Base-by-base conservation (phyloP, 805 yeast species). In the Ascoidea asiatica region DNA sequence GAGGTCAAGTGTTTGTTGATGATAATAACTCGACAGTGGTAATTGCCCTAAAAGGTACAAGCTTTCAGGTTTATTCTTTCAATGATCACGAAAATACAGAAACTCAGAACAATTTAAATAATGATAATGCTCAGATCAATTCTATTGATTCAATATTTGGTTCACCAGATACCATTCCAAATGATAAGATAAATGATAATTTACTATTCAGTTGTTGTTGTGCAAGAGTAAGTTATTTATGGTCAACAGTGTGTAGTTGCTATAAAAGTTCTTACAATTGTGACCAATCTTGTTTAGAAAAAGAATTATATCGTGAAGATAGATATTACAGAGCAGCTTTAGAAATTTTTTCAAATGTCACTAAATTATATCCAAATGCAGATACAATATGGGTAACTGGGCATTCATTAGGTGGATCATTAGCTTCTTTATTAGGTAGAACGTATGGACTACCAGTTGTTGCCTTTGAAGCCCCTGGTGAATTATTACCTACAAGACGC, bases 181-280 rank as follows among this genome's bases (percentile, higher is more conserved):
- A 75, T 47, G 97, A 90, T 58, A 86, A 84, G 59, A 60, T 70
- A 23, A 90, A 89, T 58, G 97, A 90, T 59, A 90, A 90, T 55
- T 56, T 90, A 46, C 62, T 90, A 29, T 90, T 90, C 58, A 83
- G 94, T 11, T 90, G 97, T 60, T 90, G 97, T 59, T 90, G 97
- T 63, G 97, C 95, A 0, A 72, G 96, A 37, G 81, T 89, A 1
- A 75, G 90, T 37, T 87, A 86, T 50, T 62, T 85, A 62, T 90
- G 97, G 97, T 75, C 81, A 6, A 82, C 96, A 0, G 97, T 88
- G 1, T 90, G 97, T 63, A 96, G 87, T 59, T 90, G 97, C 58
- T 89, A 81, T 56, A 75, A 77, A 48, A 76, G 75, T 44, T 73
- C 92, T 0, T 85, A 85, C 60, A 83, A 89, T 0, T 90, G 97